Evolutionary conservation across 2,329 filamentous ascomycete species (phyloP), one percentile per base, ranked within the genome.

Genomic region (Hirsutella rhossiliensis): DNA sequence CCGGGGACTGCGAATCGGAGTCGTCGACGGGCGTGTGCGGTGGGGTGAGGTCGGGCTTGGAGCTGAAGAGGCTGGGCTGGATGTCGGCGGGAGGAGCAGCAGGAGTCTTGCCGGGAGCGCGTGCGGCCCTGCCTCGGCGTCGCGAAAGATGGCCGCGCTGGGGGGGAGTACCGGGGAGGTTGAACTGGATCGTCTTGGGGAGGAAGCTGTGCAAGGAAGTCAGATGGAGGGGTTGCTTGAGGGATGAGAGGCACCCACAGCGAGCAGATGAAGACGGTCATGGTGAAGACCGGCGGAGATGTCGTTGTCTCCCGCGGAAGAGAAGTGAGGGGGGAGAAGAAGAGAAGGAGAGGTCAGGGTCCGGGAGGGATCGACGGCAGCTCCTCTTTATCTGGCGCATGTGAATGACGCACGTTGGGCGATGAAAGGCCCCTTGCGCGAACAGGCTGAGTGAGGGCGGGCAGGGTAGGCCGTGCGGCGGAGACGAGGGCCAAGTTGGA

Each of bases 171-270:
- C 72, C 71, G 11, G 78, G 76, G 45, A 85, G 72, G 53, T 82
- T 81, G 62, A 97, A 97, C 62, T 94, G 82, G 56, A 95, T 73
- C 36, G 90, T 97, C 62, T 94, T 89, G 30, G 90, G 90, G 31
- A 96, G 76, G 60, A 95, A 95, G 45, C 89, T 95, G 59, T 51
- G 39, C 19, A 18, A 27, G 18, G 18, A 23, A 5, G 17, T 20
- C 17, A 15, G 19, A 23, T 12, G 12, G 20, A 20, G 39, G 5
- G 17, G 17, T n/a, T 9, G 5, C 4, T 15, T 7, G 28, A 20
- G 15, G 9, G 8, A 32, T 17, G 12, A 5, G 29, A 15, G 43
- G 37, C 18, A 58, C 62, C 46, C 60, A 65, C 63, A 66, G 60
- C 28, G 63, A 65, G 50, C 61, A 63, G 44, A 66, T 56, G 48